These are phyloP conservation scores for Penicillium canariense DNA, from an alignment of 495 filamentous ascomycete genomes.

Conservation along the genomic window DNA sequence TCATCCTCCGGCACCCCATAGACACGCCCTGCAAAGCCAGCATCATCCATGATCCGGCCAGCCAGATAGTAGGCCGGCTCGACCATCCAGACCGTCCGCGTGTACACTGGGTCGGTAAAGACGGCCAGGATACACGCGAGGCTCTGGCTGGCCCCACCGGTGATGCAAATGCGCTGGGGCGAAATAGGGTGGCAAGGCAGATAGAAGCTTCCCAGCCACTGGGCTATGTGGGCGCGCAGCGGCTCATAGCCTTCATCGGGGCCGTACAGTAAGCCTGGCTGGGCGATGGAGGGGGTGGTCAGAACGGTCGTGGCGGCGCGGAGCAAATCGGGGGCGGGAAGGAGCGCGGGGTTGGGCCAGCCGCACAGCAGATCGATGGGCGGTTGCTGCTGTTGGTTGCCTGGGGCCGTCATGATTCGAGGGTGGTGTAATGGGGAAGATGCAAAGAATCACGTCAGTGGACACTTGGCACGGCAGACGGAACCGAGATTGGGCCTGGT, in stretches of 20 bases:
- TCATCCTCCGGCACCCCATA: slow-evolving; percentile 70
- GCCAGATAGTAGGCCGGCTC: slow-evolving; percentile 79
- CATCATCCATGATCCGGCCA: slow-evolving; percentile 75
- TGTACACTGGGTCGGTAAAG: slow-evolving; percentile 76
- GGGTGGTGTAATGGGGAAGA: neutral
- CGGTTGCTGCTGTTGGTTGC: slow-evolving; percentile 8
- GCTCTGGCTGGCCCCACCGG: slow-evolving; percentile 76
- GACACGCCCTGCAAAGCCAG: slow-evolving; percentile 60
- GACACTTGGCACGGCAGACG: neutral
- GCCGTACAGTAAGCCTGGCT: slow-evolving; percentile 68
- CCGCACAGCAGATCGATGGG: slow-evolving; percentile 67
- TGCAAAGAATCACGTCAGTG: slow-evolving; percentile 5
- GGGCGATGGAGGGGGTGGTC: slow-evolving; percentile 52
- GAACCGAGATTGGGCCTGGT: neutral
- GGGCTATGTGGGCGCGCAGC: slow-evolving; percentile 59
- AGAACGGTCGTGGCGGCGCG: slow-evolving; percentile 55
- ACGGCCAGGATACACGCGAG: slow-evolving; percentile 68
- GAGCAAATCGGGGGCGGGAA: slow-evolving; percentile 60
- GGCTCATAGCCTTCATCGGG: slow-evolving; percentile 72
- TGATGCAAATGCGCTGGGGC: slow-evolving; percentile 68
- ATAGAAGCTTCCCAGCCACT: slow-evolving; percentile 69
- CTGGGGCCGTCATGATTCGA: slow-evolving; percentile 5
- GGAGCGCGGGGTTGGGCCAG: slow-evolving; percentile 67
- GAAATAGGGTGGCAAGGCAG: slow-evolving; percentile 38
- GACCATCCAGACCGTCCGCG: slow-evolving; percentile 73